Conservation (phyloP, 2,329 filamentous ascomycete species). For the Colletotrichum chrysophilum region DNA sequence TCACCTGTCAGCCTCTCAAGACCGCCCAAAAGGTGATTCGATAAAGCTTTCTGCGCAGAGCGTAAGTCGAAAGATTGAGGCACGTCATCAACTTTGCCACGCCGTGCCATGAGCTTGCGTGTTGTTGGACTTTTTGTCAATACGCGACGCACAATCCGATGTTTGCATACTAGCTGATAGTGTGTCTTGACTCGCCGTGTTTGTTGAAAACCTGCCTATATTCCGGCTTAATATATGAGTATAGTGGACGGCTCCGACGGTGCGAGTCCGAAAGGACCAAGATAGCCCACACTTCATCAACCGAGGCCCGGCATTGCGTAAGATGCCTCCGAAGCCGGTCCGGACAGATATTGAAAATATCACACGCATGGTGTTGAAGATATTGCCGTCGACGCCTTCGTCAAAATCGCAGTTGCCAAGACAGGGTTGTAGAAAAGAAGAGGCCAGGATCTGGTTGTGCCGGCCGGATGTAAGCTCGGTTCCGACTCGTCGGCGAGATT, state of each 20-base stretch:
- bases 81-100: neutral
- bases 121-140: neutral
- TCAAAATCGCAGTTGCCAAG: neutral
- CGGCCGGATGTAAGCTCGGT: neutral
- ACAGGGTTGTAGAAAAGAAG: neutral
- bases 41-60: neutral
- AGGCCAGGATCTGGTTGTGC: neutral
- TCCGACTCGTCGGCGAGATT: neutral
- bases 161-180: neutral
- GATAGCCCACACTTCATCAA: neutral
- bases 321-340: neutral
- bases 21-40: neutral
- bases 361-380: neutral
- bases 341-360: neutral
- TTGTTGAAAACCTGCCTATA: neutral
- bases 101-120: neutral
- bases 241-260: neutral
- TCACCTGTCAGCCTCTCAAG: neutral
- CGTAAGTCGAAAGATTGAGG: neutral
- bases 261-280: neutral
- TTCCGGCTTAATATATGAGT: neutral
- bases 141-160: neutral
- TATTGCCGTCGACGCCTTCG: neutral
- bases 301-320: neutral
- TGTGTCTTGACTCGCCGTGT: neutral